Evolutionary conservation across 352 stramenopile species (phyloP).

Genomic region (Pythium pyrilobum): DNA sequence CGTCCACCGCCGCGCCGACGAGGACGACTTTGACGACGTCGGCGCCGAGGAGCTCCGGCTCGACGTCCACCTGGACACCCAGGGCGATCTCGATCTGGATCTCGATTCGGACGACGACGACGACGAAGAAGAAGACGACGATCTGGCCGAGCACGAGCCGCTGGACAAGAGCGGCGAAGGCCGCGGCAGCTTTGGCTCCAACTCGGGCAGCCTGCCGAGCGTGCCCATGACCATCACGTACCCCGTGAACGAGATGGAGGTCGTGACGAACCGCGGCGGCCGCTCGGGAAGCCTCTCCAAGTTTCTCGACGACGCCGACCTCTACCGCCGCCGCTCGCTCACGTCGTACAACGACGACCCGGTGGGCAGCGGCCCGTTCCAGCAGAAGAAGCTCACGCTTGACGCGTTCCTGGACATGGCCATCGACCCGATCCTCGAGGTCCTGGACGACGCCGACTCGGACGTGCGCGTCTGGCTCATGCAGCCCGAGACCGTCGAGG

Average conservation of each 20-base stretch:
- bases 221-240: conserved; percentile 66
- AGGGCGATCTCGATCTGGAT: conserved; percentile 7
- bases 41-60: not conserved
- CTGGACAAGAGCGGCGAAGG: conserved; percentile 15
- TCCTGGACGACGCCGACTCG: conserved; percentile 81
- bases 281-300: conserved; percentile 71
- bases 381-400: conserved; percentile 69
- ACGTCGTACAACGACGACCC: conserved; percentile 72
- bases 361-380: conserved; percentile 30
- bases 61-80: not conserved
- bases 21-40: not conserved
- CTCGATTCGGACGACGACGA: conserved; percentile 16
- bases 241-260: conserved; percentile 81
- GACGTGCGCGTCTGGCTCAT: conserved; percentile 82
- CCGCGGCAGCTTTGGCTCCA: conserved; percentile 5
- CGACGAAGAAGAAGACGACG: conserved; percentile 17
- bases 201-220: conserved; percentile 6
- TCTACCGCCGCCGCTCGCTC: conserved; percentile 65
- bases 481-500: conserved; percentile 68
- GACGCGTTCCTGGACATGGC: conserved; percentile 69
- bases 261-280: conserved; percentile 69
- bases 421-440: conserved; percentile 83
- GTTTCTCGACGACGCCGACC: conserved; percentile 72
- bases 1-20: not conserved
- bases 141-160: conserved; percentile 11